Evolutionary conservation across 2,329 filamentous ascomycete species (phyloP), one percentile per base, ranked within the genome.

Genomic region (Cytospora piceicola): DNA sequence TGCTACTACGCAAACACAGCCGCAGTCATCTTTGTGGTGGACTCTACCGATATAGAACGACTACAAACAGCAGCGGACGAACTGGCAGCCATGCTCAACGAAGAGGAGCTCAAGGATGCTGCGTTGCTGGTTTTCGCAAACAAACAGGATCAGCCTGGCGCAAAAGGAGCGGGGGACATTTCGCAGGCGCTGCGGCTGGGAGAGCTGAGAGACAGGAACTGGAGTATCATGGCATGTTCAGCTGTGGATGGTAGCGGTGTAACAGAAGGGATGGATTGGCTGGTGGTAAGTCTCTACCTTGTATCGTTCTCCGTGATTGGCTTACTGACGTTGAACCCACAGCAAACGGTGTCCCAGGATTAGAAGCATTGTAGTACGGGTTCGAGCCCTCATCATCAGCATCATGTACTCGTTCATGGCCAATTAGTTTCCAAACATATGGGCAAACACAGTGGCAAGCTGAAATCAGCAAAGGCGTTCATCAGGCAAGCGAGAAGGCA

Each of bases 1-100:
- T 99, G 95, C 82, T 99, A 99, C 85, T 99, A 98, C 76, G 93
- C 94, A 76, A 98, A 99, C 82, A 99, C 95, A 0, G 94, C 95
- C 34, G 95, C 95, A 22, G 95, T 99, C 71, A 94, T 99, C 74
- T 99, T 99, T 82, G 95, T 99, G 68, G 94, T 99, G 75, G 95
- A 99, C 78, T 95, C 91, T 52, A 99, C 95, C 72, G 95, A 99
- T 83, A 96, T 98, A 75, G 94, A 98, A 75, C 91, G 95, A 70
- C 81, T 99, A 70, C 89, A 93, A 70, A 99, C 94, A 24, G 95
- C 95, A 3, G 89, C 93, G 3, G 95, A 98, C 76, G 95, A 99
- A 80, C 82, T 99, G 64, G 87, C 90, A 65, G 92, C 94, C 20
- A 99, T 99, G 95, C 81, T 99, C 69, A 96, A 96, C 75, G 95